Conservation (phyloP, 371 early-diverging fungal species). For the Saksenaea oblongispora region DNA sequence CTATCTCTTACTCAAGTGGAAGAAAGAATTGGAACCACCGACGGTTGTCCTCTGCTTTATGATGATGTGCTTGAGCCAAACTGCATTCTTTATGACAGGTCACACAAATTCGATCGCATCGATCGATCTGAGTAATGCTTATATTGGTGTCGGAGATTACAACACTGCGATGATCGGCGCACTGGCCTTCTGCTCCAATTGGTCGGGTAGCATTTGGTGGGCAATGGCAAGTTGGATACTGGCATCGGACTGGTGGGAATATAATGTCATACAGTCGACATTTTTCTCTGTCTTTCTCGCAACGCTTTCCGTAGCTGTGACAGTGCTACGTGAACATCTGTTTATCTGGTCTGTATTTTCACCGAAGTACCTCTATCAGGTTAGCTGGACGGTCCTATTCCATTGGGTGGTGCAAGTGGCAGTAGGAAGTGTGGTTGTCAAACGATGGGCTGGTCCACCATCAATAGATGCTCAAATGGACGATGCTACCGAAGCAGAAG, state of each 20-base stretch:
- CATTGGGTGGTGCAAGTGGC: constrained; percentile 44
- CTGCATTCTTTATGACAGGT: constrained; percentile 71
- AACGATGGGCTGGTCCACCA: neutral
- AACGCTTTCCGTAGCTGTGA: constrained; percentile 63
- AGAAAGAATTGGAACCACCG: constrained; percentile 6
- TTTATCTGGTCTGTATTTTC: constrained; percentile 90
- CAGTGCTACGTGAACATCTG: constrained; percentile 68
- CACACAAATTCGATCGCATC: constrained; percentile 82
- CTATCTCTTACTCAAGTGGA: constrained; percentile 39
- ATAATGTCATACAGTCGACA: constrained; percentile 43
- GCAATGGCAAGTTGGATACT: constrained; percentile 46
- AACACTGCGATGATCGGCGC: constrained; percentile 62
- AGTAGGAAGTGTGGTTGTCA: constrained; percentile 13
- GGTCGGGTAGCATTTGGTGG: constrained; percentile 79
- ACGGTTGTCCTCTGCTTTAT: constrained; percentile 15
- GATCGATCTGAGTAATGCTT: constrained; percentile 77
- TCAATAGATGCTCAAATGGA: neutral
- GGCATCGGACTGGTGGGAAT: constrained; percentile 35
- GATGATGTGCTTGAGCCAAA: constrained; percentile 36
- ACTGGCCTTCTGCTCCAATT: constrained; percentile 69
- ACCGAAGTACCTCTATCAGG: constrained; percentile 79
- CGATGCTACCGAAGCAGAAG: neutral
- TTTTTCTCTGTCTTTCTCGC: constrained; percentile 56
- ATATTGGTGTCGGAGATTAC: constrained; percentile 73
- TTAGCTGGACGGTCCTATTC: constrained; percentile 63